A percentile compares a stretch with the other conserved stretches of the same genome.
phyloP scores from a whole-genome alignment of 306 rosid species.

The Datisca glomerata region DNA sequence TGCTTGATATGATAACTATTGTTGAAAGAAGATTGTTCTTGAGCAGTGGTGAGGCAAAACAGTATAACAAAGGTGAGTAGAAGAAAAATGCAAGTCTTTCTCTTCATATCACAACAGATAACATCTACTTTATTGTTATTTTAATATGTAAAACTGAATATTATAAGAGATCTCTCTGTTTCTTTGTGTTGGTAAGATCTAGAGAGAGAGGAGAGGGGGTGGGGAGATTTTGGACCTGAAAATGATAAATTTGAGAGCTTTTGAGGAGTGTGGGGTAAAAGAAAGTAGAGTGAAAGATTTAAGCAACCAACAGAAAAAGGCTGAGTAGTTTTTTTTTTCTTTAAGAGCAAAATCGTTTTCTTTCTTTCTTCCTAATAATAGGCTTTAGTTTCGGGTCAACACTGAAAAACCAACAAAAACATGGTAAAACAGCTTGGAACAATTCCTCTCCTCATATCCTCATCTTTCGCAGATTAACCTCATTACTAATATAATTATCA shows the following conservation, averaged over 20 bases:
- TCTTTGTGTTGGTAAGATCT: background rate
- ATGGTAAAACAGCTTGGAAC: too few relatives aligned
- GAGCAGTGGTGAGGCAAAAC: conserved; percentile 6
- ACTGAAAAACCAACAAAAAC: too few relatives aligned
- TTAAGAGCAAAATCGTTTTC: too few relatives aligned
- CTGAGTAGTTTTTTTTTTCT: too few relatives aligned
- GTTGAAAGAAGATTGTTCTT: background rate
- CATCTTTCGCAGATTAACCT: too few relatives aligned
- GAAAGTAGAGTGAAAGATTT: background rate
- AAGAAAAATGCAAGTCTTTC: background rate
- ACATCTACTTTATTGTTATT: background rate
- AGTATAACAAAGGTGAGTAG: background rate
- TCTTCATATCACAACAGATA: conserved; percentile 11
- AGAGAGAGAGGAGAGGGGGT: background rate
- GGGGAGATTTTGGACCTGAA: background rate
- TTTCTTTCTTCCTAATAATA: too few relatives aligned
- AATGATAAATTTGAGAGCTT: background rate
- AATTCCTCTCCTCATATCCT: too few relatives aligned
- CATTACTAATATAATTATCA: too few relatives aligned
- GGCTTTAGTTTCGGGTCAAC: too few relatives aligned
- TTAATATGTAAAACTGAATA: too few relatives aligned
- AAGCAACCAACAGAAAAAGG: background rate
- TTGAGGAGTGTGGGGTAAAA: background rate
- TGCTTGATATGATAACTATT: conserved; percentile 4
- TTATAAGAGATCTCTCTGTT: conserved; percentile 1